Evolutionary conservation across 2,329 filamentous ascomycete genomes (phyloP).

Genomic region (Penicillium freii): DNA sequence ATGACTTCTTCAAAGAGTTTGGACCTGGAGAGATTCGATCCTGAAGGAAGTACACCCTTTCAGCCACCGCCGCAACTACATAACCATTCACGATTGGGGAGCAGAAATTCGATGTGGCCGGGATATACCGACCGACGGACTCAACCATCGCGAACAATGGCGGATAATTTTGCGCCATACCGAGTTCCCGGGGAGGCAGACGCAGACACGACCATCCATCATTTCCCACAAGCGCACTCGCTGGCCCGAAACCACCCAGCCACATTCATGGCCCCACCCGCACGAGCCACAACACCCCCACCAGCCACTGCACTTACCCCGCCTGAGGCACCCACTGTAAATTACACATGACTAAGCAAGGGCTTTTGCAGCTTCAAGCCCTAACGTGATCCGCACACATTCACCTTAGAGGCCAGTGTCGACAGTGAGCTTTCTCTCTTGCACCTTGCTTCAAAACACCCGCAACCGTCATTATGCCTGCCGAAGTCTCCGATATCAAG

Average conservation of each 20-base stretch:
- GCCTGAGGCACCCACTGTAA: conserved; percentile 2
- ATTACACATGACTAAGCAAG: conserved; percentile 18
- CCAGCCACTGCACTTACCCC: conserved; percentile 4
- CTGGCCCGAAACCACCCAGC: not conserved
- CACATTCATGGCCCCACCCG: not conserved
- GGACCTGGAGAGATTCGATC: conserved; percentile 8
- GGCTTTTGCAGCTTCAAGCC: conserved; percentile 21
- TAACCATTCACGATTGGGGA: conserved; percentile 11
- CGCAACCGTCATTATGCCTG: conserved; percentile 75
- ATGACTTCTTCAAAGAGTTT: not conserved
- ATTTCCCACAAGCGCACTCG: not conserved
- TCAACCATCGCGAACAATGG: not conserved
- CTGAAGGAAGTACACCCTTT: not conserved
- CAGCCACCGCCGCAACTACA: not conserved
- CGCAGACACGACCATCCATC: not conserved
- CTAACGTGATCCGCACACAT: conserved; percentile 30
- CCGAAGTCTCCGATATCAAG: conserved; percentile 98
- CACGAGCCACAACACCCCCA: not conserved
- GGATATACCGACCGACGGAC: not conserved
- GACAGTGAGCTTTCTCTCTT: conserved; percentile 20
- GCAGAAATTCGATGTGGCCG: conserved; percentile 3
- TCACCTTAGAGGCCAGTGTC: conserved; percentile 14
- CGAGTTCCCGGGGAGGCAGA: conserved; percentile 3
- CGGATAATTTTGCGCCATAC: not conserved
- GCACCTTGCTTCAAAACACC: conserved; percentile 23